Conservation (phyloP, 2,329 filamentous ascomycete genomes). For the Madurella mycetomatis region DNA sequence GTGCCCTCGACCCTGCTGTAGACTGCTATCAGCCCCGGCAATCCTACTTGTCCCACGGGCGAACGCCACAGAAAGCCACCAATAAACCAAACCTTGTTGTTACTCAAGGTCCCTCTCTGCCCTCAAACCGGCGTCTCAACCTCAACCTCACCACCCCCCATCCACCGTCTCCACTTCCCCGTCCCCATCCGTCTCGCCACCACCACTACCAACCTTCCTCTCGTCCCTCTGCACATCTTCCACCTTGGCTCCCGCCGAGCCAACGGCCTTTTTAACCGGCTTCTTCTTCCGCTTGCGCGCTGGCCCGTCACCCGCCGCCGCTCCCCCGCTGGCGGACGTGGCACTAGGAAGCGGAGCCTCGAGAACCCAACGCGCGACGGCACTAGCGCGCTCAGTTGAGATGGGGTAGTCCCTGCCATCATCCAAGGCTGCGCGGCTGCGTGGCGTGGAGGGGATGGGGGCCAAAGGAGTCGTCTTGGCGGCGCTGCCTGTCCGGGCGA, state of each 20-base stretch:
- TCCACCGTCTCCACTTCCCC: no score
- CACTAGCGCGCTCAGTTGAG: constrained; percentile 63
- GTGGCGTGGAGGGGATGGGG: not conserved
- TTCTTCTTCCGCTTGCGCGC: constrained; percentile 38
- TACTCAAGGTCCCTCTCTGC: no score
- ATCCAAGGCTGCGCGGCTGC: not conserved
- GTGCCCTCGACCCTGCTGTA: no score
- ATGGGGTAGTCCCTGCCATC: constrained; percentile 49
- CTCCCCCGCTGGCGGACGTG: constrained; percentile 23
- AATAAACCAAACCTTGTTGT: no score
- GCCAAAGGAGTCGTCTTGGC: not conserved
- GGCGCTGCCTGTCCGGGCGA: not conserved
- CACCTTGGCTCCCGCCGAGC: not conserved
- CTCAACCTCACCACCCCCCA: not conserved
- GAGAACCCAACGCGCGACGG: constrained; percentile 65
- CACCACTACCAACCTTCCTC: not conserved
- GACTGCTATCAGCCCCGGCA: no score
- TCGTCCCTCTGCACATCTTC: not conserved
- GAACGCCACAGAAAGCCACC: no score
- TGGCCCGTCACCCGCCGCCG: constrained; percentile 27
- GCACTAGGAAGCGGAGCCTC: constrained; percentile 43
- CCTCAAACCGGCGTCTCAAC: no score
- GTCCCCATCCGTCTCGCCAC: not conserved
- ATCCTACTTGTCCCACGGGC: no score
- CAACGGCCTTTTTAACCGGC: constrained; percentile 14